A percentile compares a stretch with the other conserved stretches of the same genome.
These are phyloP conservation scores for Cercophora scortea DNA, from an alignment of 495 filamentous ascomycete species.

Conservation along the genomic window DNA sequence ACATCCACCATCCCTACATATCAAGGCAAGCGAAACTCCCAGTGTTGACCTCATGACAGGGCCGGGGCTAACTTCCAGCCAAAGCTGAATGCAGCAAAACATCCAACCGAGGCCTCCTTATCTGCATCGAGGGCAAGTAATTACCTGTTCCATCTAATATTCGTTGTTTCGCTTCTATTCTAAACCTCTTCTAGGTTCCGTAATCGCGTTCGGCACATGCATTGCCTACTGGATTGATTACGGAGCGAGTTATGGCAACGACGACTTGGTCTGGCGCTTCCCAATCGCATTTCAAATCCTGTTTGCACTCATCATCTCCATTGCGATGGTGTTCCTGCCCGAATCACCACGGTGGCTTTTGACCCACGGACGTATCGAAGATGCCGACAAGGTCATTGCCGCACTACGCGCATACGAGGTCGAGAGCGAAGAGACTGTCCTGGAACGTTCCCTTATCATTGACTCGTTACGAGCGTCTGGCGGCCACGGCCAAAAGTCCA, in stretches of 20 bases:
- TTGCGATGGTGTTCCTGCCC: constrained; percentile 59
- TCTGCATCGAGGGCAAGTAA: constrained; percentile 74
- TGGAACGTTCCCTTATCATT: constrained; percentile 55
- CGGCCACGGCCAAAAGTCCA: constrained; percentile 43
- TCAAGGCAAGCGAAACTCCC: constrained; percentile 44
- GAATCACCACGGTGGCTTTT: constrained; percentile 75
- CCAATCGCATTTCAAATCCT: constrained; percentile 77
- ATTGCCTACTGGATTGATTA: constrained; percentile 84
- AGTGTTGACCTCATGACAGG: not conserved
- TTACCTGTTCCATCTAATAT: constrained; percentile 24
- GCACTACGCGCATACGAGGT: constrained; percentile 55
- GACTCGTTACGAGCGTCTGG: constrained; percentile 61
- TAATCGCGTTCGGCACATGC: constrained; percentile 67
- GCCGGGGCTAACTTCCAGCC: not conserved
- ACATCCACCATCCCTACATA: constrained; percentile 74
- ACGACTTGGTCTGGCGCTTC: constrained; percentile 66
- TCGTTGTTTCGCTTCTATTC: too few relatives aligned
- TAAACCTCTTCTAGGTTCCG: too few relatives aligned
- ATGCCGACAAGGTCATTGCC: constrained; percentile 61
- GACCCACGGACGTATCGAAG: constrained; percentile 55
- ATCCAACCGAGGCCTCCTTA: constrained; percentile 69
- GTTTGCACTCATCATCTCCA: constrained; percentile 59
- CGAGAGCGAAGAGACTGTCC: constrained; percentile 46
- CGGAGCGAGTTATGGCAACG: constrained; percentile 59
- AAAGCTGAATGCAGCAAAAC: constrained; percentile 59